Conservation (phyloP, 2,329 filamentous ascomycete genomes). For the Penicillium sp. region DNA sequence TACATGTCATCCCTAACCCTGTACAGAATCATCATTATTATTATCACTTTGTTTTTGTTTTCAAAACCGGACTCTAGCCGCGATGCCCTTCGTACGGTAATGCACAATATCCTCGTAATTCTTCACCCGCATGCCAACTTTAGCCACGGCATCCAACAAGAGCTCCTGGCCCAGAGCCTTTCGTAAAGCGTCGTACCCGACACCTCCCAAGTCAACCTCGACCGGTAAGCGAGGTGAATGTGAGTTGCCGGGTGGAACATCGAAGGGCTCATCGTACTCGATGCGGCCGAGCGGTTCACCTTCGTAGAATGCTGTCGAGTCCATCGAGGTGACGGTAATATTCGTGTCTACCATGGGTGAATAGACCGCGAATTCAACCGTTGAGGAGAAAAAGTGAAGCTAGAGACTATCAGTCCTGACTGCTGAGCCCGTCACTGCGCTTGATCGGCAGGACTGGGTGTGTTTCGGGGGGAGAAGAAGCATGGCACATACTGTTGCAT, state of each 20-base stretch:
- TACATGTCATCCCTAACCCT: too few species aligned
- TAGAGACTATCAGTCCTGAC: constrained; percentile 11
- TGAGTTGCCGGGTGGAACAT: constrained; percentile 67
- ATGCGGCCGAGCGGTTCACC: constrained; percentile 74
- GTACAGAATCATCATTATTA: too few species aligned
- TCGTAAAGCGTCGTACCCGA: constrained; percentile 76
- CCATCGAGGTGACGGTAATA: constrained; percentile 69
- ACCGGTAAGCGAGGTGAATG: constrained; percentile 74
- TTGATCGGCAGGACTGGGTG: too few species aligned
- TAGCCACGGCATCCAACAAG: constrained; percentile 70
- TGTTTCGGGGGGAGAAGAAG: not conserved
- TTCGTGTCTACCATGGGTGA: constrained; percentile 71
- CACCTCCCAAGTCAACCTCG: constrained; percentile 65
- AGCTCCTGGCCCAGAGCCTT: constrained; percentile 74
- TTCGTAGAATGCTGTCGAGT: constrained; percentile 80
- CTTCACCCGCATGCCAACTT: constrained; percentile 68
- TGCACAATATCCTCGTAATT: constrained; percentile 67
- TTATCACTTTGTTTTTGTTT: too few species aligned
- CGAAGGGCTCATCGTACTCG: constrained; percentile 65
- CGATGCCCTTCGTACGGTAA: constrained; percentile 65
- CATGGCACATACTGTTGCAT: constrained; percentile 55
- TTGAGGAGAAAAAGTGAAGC: constrained; percentile 78
- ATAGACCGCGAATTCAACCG: constrained; percentile 73
- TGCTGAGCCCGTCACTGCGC: not conserved
- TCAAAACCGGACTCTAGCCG: constrained; percentile 51